phyloP scores from a whole-genome alignment of 2,329 filamentous ascomycete species.

The Colletotrichum sp. region DNA sequence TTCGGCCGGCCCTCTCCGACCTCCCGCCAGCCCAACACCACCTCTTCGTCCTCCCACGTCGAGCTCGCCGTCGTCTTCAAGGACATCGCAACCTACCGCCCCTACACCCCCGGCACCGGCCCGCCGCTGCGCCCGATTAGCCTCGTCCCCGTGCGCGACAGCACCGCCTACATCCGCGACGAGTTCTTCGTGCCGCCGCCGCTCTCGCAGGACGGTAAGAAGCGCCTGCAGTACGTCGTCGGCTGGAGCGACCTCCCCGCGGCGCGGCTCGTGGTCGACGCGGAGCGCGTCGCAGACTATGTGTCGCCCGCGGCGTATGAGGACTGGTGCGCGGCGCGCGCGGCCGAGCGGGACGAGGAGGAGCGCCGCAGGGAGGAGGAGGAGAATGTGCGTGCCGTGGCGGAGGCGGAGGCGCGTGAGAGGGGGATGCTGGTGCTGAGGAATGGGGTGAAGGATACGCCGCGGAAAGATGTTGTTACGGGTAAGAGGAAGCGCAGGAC shows the following conservation, averaged over 20 bases:
- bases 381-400: slow-evolving; percentile 17
- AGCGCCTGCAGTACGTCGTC: slow-evolving; percentile 58
- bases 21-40: background rate
- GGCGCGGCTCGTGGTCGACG: slow-evolving; percentile 50
- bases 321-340: slow-evolving; percentile 57
- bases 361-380: slow-evolving; percentile 31
- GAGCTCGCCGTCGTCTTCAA: slow-evolving; percentile 18
- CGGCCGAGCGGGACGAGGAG: slow-evolving; percentile 47
- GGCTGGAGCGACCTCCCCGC: slow-evolving; percentile 58
- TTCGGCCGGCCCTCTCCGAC: background rate
- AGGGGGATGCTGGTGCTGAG: background rate
- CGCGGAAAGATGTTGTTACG: background rate
- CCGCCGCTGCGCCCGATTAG: slow-evolving; percentile 52
- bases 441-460: background rate
- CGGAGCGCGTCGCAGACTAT: slow-evolving; percentile 58
- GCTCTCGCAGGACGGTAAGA: slow-evolving; percentile 38
- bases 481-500: background rate
- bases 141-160: slow-evolving; percentile 54
- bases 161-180: slow-evolving; percentile 62
- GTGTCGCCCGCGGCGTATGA: slow-evolving; percentile 62
- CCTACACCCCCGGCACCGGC: slow-evolving; percentile 48
- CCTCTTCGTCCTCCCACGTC: background rate
- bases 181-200: slow-evolving; percentile 50
- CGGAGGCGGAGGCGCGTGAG: slow-evolving; percentile 1
- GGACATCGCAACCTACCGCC: slow-evolving; percentile 11